Evolutionary conservation across 2,329 filamentous ascomycete species (phyloP).

Genomic region (Beauveria australis): DNA sequence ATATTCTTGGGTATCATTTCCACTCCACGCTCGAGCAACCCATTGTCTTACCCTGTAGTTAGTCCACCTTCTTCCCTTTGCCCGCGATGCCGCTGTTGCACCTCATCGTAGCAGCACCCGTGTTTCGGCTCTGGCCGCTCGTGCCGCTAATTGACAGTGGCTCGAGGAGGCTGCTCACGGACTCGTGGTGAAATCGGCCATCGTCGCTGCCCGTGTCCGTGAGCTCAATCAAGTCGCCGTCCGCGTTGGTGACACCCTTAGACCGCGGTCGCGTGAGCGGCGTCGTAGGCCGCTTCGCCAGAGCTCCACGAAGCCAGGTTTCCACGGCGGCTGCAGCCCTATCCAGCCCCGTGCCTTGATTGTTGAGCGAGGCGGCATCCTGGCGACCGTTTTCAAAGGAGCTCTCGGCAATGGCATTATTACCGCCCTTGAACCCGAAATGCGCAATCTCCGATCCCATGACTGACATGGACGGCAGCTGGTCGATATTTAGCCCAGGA

Average conservation of each 20-base stretch:
- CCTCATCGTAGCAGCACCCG: slow-evolving; percentile 31
- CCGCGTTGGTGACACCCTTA: slow-evolving; percentile 28
- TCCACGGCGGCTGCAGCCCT: slow-evolving; percentile 83
- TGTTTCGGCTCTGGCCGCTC: slow-evolving; percentile 31
- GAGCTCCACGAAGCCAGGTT: slow-evolving; percentile 80
- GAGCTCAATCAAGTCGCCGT: slow-evolving; percentile 63
- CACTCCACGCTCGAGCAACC: background rate
- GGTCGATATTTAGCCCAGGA: slow-evolving; percentile 66
- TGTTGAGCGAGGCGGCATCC: slow-evolving; percentile 31
- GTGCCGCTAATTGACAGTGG: slow-evolving; percentile 23
- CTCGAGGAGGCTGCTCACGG: slow-evolving; percentile 22
- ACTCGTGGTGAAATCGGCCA: slow-evolving; percentile 25
- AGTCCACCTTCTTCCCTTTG: slow-evolving; percentile 43
- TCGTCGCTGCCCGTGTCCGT: slow-evolving; percentile 54
- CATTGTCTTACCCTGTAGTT: background rate
- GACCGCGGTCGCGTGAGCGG: slow-evolving; percentile 34
- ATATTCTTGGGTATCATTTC: slow-evolving; percentile 7
- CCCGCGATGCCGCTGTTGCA: slow-evolving; percentile 17
- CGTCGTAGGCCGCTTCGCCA: slow-evolving; percentile 52
- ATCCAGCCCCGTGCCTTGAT: slow-evolving; percentile 55
- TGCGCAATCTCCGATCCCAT: slow-evolving; percentile 53
- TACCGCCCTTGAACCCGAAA: slow-evolving; percentile 41
- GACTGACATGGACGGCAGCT: slow-evolving; percentile 57
- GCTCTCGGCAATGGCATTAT: slow-evolving; percentile 41
- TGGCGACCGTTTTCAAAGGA: slow-evolving; percentile 41